These are phyloP conservation scores for Monosporascus cannonballus DNA, from an alignment of 2,329 filamentous ascomycete genomes.

Conservation along the genomic window DNA sequence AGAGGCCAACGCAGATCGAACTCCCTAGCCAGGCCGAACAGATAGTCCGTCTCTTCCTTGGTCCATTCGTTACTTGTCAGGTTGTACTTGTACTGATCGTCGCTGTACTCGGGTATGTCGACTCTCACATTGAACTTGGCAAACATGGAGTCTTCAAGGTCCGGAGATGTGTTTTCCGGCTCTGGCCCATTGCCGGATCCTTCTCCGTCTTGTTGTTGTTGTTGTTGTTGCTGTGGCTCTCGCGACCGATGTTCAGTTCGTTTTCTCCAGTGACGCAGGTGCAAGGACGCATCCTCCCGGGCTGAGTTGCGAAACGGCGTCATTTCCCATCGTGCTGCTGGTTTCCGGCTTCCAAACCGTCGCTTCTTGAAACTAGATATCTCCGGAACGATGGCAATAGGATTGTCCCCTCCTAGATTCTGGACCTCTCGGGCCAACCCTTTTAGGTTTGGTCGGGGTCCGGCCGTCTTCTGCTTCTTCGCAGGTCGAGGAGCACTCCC, in stretches of 20 bases:
- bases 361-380: slow-evolving; percentile 54
- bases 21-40: slow-evolving; percentile 67
- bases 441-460: slow-evolving; percentile 54
- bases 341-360: slow-evolving; percentile 47
- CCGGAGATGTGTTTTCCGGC: slow-evolving; percentile 29
- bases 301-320: slow-evolving; percentile 72
- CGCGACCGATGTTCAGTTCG: slow-evolving; percentile 41
- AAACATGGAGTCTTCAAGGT: slow-evolving; percentile 58
- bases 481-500: slow-evolving; percentile 47
- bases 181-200: slow-evolving; percentile 29
- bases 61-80: slow-evolving; percentile 76
- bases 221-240: slow-evolving; percentile 17
- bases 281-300: slow-evolving; percentile 58
- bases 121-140: slow-evolving; percentile 84
- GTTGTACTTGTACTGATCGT: slow-evolving; percentile 76
- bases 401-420: slow-evolving; percentile 59
- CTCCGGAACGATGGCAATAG: slow-evolving; percentile 60
- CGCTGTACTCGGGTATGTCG: slow-evolving; percentile 72
- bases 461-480: slow-evolving; percentile 69
- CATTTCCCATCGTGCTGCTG: slow-evolving; percentile 59
- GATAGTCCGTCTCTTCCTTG: slow-evolving; percentile 88
- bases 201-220: slow-evolving; percentile 13
- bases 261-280: slow-evolving; percentile 75
- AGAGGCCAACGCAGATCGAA: slow-evolving; percentile 88
- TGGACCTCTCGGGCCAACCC: slow-evolving; percentile 61